Percentiles rank a stretch among this genome's conserved stretches.
phyloP scores from a whole-genome alignment of 257 asterid genomes.

The Euphrasia confusa region DNA sequence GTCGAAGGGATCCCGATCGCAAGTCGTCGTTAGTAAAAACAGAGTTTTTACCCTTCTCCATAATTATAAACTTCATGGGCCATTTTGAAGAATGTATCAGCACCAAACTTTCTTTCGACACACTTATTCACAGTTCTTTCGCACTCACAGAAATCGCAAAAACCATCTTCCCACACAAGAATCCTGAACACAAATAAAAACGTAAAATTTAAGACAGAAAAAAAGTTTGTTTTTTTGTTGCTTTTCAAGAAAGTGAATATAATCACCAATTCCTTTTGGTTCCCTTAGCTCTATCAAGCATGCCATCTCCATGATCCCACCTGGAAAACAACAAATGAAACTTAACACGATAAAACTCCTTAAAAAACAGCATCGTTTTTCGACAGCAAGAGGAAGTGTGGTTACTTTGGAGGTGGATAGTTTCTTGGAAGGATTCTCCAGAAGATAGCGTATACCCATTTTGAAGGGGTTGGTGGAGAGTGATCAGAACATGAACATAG shows the following conservation, averaged over 20 bases:
- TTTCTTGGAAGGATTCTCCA: slow-evolving; percentile 84
- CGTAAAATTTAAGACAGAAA: not conserved
- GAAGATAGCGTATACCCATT: slow-evolving; percentile 79
- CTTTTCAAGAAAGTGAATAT: not conserved
- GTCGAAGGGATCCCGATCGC: too few relatives aligned
- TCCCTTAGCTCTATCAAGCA: slow-evolving; percentile 62
- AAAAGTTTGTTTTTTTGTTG: not conserved
- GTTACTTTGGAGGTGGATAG: slow-evolving; percentile 82
- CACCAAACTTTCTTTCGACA: slow-evolving; percentile 56
- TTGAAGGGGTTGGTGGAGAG: slow-evolving; percentile 46
- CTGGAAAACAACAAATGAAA: slow-evolving; percentile 26
- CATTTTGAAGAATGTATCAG: slow-evolving; percentile 80
- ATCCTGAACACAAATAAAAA: slow-evolving; percentile 47
- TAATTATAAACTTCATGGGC: slow-evolving; percentile 75
- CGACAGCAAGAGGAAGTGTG: slow-evolving; percentile 19
- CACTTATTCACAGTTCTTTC: slow-evolving; percentile 49
- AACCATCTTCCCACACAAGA: slow-evolving; percentile 92
- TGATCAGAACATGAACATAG: slow-evolving; percentile 42
- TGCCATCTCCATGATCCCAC: slow-evolving; percentile 74
- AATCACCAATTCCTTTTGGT: slow-evolving; percentile 74
- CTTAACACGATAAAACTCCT: not conserved
- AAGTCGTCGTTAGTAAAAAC: not conserved
- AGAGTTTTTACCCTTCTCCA: slow-evolving; percentile 69
- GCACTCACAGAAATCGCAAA: slow-evolving; percentile 62
- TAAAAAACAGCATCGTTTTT: not conserved